Conservation (phyloP, 2,329 filamentous ascomycete genomes). For the Xylaria sp. region DNA sequence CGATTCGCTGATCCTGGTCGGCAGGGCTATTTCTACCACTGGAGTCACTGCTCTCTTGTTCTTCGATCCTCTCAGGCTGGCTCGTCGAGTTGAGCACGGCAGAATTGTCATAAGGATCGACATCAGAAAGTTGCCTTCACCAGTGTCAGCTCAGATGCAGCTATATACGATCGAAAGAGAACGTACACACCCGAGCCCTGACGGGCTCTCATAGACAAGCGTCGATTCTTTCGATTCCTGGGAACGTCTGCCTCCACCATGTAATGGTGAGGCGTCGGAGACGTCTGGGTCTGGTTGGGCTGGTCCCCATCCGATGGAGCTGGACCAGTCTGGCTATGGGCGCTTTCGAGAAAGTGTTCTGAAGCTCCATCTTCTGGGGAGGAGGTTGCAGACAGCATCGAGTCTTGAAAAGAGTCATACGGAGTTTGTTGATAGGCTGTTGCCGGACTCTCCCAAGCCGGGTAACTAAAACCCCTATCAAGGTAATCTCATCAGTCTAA, state of each 20-base stretch:
- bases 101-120: neutral
- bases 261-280: neutral
- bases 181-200: constrained; percentile 33
- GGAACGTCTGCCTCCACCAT: neutral
- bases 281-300: neutral
- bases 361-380: neutral
- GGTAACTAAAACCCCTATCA: neutral
- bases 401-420: neutral
- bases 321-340: neutral
- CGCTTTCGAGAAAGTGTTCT: neutral
- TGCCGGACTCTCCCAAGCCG: neutral
- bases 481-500: constrained; percentile 14
- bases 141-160: constrained; percentile 14
- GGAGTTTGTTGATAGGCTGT: neutral
- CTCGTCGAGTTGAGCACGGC: neutral
- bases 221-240: neutral
- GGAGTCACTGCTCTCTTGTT: constrained; percentile 14
- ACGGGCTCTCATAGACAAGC: constrained; percentile 19
- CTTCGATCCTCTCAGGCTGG: neutral
- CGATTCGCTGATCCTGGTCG: constrained; percentile 2
- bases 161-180: neutral
- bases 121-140: neutral
- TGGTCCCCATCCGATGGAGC: neutral
- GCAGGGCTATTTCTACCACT: constrained; percentile 6
- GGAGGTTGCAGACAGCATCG: neutral